Conservation (phyloP, 352 stramenopile species). For the Saprolegnia diclina region DNA sequence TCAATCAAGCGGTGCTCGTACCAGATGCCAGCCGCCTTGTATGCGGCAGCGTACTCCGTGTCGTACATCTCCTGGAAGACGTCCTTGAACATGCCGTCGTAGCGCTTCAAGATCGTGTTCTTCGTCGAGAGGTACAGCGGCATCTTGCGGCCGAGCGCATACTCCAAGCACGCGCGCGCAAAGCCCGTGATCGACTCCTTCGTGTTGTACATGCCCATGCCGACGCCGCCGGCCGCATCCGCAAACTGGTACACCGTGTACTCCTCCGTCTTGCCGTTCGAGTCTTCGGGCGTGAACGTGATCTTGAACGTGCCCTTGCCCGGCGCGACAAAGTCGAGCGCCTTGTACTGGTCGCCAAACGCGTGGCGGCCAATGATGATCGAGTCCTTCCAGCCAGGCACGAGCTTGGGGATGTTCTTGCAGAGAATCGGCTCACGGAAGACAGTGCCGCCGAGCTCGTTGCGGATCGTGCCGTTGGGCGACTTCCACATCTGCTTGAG, state of each 20-base stretch:
- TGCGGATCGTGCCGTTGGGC: constrained; percentile 77
- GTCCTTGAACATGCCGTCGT: constrained; percentile 72
- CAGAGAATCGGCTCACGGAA: constrained; percentile 81
- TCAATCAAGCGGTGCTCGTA: constrained; percentile 79
- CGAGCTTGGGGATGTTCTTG: constrained; percentile 68
- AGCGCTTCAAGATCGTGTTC: constrained; percentile 82
- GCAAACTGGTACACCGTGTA: constrained; percentile 57
- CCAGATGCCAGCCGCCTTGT: constrained; percentile 60
- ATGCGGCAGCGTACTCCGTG: constrained; percentile 67
- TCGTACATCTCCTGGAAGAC: constrained; percentile 82
- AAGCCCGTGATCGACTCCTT: constrained; percentile 76
- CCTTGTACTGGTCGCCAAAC: constrained; percentile 78
- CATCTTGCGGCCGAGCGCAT: constrained; percentile 54
- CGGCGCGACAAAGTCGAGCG: constrained; percentile 60
- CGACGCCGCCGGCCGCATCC: constrained; percentile 39
- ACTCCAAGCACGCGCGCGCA: constrained; percentile 62
- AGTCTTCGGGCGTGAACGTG: constrained; percentile 54
- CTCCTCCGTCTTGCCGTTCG: constrained; percentile 41
- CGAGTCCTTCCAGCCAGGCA: constrained; percentile 71
- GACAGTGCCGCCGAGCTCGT: constrained; percentile 75
- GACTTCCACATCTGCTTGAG: constrained; percentile 64
- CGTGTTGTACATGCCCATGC: constrained; percentile 82
- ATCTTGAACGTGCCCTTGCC: constrained; percentile 72
- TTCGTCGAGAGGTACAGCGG: constrained; percentile 72
- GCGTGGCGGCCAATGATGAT: constrained; percentile 74